Percentiles rank a stretch among this genome's conserved stretches.
These are phyloP conservation scores for Sclerotinia minor DNA, from an alignment of 2,329 filamentous ascomycete species.

Conservation along the genomic window DNA sequence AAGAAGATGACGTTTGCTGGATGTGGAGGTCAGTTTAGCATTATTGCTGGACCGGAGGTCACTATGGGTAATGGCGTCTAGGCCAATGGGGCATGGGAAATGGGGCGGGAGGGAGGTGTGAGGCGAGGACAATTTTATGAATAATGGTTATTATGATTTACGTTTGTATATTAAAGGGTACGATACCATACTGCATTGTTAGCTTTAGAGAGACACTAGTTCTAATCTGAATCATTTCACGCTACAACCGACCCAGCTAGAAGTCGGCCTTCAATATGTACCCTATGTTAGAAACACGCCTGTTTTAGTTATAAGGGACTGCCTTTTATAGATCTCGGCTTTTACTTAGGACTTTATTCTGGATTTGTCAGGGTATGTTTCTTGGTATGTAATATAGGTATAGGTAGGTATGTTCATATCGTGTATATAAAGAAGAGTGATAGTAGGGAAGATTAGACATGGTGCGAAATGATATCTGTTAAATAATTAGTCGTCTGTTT, in stretches of 20 bases:
- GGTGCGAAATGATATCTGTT: neutral
- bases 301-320: neutral
- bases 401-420: neutral
- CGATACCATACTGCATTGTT: neutral
- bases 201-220: neutral
- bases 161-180: neutral
- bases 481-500: neutral
- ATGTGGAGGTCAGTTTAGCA: constrained; percentile 78
- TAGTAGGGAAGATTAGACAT: neutral
- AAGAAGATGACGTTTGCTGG: constrained; percentile 74
- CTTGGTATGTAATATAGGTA: neutral
- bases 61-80: neutral
- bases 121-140: neutral
- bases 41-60: constrained; percentile 51
- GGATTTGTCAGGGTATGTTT: constrained; percentile 5
- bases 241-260: neutral
- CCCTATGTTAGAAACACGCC: neutral
- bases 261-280: constrained; percentile 3
- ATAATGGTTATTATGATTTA: constrained; percentile 6
- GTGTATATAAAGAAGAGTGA: constrained; percentile 3
- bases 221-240: neutral
- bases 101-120: no score
- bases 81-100: neutral
- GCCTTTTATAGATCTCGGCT: constrained; percentile 15
- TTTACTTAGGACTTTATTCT: constrained; percentile 19